A percentile compares a stretch with the other conserved stretches of the same genome.
Conservation (phyloP, 2,329 filamentous ascomycete species). For the Aspergillus sp. region DNA sequence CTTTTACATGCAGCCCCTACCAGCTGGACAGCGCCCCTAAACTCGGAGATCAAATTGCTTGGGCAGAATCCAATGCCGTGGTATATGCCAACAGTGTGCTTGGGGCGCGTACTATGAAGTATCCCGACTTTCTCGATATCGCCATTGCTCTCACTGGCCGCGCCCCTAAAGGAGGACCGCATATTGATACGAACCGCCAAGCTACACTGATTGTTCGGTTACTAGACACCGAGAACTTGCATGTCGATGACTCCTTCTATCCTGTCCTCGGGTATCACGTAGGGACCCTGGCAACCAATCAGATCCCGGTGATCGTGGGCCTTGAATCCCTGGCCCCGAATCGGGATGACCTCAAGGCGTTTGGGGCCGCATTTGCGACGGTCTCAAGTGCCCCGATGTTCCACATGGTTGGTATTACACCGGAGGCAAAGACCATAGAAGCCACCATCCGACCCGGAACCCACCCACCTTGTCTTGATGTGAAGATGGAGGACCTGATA, state of each 20-base stretch:
- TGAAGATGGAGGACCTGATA: conserved; percentile 6
- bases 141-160: conserved; percentile 48
- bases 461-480: background rate
- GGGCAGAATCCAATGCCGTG: conserved; percentile 52
- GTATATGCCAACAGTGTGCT: conserved; percentile 52
- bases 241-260: conserved; percentile 40
- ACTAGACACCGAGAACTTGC: background rate
- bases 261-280: conserved; percentile 45
- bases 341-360: conserved; percentile 45
- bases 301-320: conserved; percentile 42
- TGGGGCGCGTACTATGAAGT: conserved; percentile 49
- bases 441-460: background rate
- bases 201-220: conserved; percentile 10
- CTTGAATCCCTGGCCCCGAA: conserved; percentile 29
- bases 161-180: conserved; percentile 32
- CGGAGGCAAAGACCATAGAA: conserved; percentile 33
- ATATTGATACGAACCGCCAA: conserved; percentile 27
- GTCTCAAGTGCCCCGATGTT: conserved; percentile 49
- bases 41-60: conserved; percentile 45
- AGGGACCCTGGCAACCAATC: conserved; percentile 32
- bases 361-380: conserved; percentile 50
- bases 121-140: conserved; percentile 50
- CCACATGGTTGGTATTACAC: conserved; percentile 45
- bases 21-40: conserved; percentile 39
- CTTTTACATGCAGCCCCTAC: conserved; percentile 51